Conservation (phyloP, 345 rosid species). For the Aurinia saxatilis region DNA sequence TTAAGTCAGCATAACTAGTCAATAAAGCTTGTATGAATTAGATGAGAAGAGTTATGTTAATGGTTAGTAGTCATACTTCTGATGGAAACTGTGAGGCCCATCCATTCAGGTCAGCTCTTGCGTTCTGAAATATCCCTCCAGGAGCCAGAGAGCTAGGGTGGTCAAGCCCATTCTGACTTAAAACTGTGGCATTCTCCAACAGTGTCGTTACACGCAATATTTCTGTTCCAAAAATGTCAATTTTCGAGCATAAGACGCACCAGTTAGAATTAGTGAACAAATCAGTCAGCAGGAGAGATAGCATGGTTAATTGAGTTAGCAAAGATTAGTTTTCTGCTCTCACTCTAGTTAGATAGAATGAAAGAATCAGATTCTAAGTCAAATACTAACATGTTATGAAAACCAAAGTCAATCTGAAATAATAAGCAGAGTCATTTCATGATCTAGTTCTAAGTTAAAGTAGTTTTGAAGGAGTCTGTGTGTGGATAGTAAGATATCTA, state of each 20-base stretch:
- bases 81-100: conserved; percentile 95
- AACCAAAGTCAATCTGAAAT: background rate
- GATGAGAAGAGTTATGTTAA: conserved; percentile 88
- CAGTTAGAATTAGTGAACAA: conserved; percentile 76
- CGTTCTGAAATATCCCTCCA: conserved; percentile 88
- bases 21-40: conserved; percentile 56
- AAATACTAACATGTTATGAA: background rate
- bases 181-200: conserved; percentile 98
- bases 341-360: conserved; percentile 16
- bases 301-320: conserved; percentile 52
- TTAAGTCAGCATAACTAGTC: conserved; percentile 48
- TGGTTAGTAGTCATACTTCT: conserved; percentile 98
- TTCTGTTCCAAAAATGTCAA: conserved; percentile 98
- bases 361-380: conserved; percentile 1
- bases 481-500: background rate
- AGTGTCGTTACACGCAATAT: conserved; percentile 96
- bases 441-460: background rate
- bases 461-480: background rate
- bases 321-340: conserved; percentile 28
- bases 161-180: conserved; percentile 97
- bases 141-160: conserved; percentile 88
- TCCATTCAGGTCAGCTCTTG: conserved; percentile 89
- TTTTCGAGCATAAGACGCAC: conserved; percentile 93
- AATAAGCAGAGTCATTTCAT: background rate
- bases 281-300: conserved; percentile 54